These are phyloP conservation scores for Leptosphaerulina australis DNA, from an alignment of 2,329 filamentous ascomycete genomes.

Conservation along the genomic window DNA sequence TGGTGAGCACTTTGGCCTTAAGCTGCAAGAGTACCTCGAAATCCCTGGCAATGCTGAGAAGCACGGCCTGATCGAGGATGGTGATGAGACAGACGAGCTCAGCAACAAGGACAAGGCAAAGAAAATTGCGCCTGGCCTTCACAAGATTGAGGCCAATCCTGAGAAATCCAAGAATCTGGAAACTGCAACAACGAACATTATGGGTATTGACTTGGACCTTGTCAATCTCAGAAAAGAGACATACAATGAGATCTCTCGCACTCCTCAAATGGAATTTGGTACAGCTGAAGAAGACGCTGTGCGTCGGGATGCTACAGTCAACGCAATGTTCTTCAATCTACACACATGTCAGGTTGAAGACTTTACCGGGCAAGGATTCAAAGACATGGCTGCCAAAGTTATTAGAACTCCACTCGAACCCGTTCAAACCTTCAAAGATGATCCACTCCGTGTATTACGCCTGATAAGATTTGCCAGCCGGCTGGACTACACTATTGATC, in stretches of 20 bases:
- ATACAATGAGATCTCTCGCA: constrained; percentile 86
- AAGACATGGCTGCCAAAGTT: constrained; percentile 73
- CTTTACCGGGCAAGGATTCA: constrained; percentile 74
- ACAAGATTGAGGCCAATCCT: constrained; percentile 90
- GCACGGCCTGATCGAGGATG: constrained; percentile 58
- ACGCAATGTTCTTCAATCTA: constrained; percentile 95
- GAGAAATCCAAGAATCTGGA: constrained; percentile 97
- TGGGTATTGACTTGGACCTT: constrained; percentile 88
- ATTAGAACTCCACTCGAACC: constrained; percentile 88
- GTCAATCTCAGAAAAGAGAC: constrained; percentile 94
- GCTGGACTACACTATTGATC: constrained; percentile 78
- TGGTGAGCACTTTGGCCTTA: constrained; percentile 73
- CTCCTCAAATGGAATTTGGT: constrained; percentile 91
- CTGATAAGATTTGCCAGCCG: constrained; percentile 90
- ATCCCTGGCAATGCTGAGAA: constrained; percentile 64
- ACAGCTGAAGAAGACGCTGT: constrained; percentile 88
- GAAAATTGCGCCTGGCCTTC: constrained; percentile 71
- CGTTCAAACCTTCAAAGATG: constrained; percentile 91
- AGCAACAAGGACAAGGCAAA: constrained; percentile 54
- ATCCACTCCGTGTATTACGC: constrained; percentile 84
- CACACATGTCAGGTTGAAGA: constrained; percentile 82
- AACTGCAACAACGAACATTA: constrained; percentile 83
- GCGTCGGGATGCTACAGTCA: constrained; percentile 89
- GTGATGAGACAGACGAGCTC: constrained; percentile 48
- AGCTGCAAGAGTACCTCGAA: constrained; percentile 71